Conservation (phyloP, 2,329 filamentous ascomycete genomes). For the Orbilia quercus region DNA sequence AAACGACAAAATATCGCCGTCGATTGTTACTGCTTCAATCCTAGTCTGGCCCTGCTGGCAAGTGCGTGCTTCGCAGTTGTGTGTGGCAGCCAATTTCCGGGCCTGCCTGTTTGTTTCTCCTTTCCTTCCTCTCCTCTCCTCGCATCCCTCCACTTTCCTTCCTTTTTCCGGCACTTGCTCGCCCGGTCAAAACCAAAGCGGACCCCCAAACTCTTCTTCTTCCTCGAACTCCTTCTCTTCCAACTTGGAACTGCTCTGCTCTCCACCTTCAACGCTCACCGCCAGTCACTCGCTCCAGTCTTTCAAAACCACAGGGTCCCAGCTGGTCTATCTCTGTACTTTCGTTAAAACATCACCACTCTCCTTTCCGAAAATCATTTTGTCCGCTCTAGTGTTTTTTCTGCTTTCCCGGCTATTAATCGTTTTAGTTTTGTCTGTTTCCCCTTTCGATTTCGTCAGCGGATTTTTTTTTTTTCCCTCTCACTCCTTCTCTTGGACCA, state of each 20-base stretch:
- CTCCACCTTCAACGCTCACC: too few relatives aligned
- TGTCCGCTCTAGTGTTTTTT: conserved; percentile 12
- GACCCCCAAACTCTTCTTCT: not conserved
- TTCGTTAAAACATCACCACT: conserved; percentile 43
- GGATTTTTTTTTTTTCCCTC: conserved; percentile 39
- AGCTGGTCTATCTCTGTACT: conserved; percentile 56
- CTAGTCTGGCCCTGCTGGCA: not conserved
- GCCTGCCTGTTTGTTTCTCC: too few relatives aligned
- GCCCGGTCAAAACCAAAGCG: not conserved
- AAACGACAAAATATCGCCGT: not conserved
- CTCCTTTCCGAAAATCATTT: conserved; percentile 26
- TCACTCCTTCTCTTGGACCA: conserved; percentile 19
- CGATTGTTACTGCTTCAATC: conserved; percentile 2
- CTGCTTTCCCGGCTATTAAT: conserved; percentile 14
- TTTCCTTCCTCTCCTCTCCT: not conserved
- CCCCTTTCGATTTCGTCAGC: conserved; percentile 43
- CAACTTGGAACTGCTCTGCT: conserved; percentile 10
- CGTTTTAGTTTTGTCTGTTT: conserved; percentile 24
- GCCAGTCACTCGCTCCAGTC: conserved; percentile 56
- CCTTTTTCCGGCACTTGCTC: conserved; percentile 6
- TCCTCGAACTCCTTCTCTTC: conserved; percentile 6
- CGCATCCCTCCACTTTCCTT: not conserved
- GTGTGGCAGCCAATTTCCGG: conserved; percentile 47
- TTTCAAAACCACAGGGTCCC: conserved; percentile 55
- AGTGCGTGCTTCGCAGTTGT: not conserved